phyloP scores from a whole-genome alignment of 805 yeast genomes.

The Scheffersomyces spartinae region DNA sequence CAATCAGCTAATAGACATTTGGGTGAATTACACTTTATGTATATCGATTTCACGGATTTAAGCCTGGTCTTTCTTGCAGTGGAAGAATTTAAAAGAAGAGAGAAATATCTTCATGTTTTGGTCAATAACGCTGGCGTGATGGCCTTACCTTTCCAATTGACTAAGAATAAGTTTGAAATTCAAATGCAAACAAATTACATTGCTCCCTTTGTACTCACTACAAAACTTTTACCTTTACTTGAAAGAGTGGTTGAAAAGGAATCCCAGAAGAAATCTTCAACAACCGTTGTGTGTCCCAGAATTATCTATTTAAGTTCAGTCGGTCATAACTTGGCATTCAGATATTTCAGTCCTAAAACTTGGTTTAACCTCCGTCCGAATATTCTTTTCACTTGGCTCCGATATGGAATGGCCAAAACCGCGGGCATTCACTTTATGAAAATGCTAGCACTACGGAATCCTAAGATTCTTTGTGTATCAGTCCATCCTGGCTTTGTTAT shows the following conservation, averaged over 20 bases:
- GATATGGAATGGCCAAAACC: constrained; percentile 70
- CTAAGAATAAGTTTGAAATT: constrained; percentile 64
- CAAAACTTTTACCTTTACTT: constrained; percentile 42
- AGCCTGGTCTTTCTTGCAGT: constrained; percentile 33
- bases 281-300: constrained; percentile 26
- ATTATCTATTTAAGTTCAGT: constrained; percentile 54
- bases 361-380: constrained; percentile 54
- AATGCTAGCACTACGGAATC: constrained; percentile 53
- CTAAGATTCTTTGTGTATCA: constrained; percentile 49
- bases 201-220: constrained; percentile 62
- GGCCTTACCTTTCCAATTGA: constrained; percentile 57
- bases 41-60: constrained; percentile 24
- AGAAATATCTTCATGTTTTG: constrained; percentile 44
- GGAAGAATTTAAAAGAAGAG: constrained; percentile 31
- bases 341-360: constrained; percentile 35
- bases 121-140: constrained; percentile 74
- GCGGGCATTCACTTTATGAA: constrained; percentile 67
- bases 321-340: constrained; percentile 46
- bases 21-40: constrained; percentile 27
- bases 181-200: constrained; percentile 73
- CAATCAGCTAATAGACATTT: constrained; percentile 8
- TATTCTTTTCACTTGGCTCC: constrained; percentile 60
- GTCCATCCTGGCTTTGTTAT: constrained; percentile 85
- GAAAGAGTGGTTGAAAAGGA: constrained; percentile 22
- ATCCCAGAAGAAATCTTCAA: constrained; percentile 7